phyloP scores from a whole-genome alignment of 116 monocot species.

The Cymodocea nodosa region DNA sequence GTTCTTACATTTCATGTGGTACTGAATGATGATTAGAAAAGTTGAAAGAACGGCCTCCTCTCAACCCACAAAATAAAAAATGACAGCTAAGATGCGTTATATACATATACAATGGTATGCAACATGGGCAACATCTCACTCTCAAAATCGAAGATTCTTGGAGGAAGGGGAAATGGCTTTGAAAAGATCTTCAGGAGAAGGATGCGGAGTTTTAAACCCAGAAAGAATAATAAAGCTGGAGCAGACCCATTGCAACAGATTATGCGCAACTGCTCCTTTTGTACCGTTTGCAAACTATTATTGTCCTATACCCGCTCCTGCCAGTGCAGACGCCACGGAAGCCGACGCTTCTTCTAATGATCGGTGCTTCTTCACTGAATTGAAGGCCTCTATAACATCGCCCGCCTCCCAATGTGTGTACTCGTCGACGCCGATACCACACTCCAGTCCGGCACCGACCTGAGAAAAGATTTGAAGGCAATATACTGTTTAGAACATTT shows the following conservation, averaged over 20 bases:
- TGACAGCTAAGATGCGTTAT: conserved; percentile 8
- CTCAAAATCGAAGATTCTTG: not conserved
- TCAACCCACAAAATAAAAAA: conserved; percentile 6
- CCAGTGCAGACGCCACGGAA: conserved; percentile 56
- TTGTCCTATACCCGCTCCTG: conserved; percentile 40
- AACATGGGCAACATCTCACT: not conserved
- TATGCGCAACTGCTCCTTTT: conserved; percentile 1
- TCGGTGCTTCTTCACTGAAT: conserved; percentile 59
- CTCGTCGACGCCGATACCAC: conserved; percentile 73
- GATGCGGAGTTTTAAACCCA: not conserved
- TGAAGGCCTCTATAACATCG: conserved; percentile 79
- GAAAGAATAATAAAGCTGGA: conserved; percentile 1
- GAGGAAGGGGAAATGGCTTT: not conserved
- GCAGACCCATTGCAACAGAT: not conserved
- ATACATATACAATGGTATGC: conserved; percentile 14
- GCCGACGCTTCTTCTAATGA: conserved; percentile 94
- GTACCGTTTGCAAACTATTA: not conserved
- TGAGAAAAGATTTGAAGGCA: too few relatives aligned
- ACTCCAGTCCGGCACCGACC: conserved; percentile 81
- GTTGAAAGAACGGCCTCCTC: conserved; percentile 1
- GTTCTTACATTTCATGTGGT: conserved; percentile 3
- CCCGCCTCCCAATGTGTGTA: conserved; percentile 77
- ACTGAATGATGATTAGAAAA: conserved; percentile 3
- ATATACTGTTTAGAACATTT: too few relatives aligned
- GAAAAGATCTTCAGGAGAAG: not conserved